A percentile compares a stretch with the other conserved stretches of the same genome.
Conservation (phyloP, 257 asterid genomes). For the Gentiana straminea region DNA sequence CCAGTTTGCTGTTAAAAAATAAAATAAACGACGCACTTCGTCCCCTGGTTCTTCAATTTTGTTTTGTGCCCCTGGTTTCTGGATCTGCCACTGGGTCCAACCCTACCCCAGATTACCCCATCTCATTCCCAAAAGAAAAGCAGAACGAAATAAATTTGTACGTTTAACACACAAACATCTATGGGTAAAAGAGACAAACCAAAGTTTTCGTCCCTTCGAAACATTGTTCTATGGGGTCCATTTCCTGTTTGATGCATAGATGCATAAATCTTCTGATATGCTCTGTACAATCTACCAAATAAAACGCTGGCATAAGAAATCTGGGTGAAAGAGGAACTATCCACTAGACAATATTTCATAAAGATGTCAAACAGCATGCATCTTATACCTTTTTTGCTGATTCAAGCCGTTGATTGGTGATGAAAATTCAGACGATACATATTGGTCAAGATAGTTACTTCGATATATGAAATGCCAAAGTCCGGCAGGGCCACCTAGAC, state of each 20-base stretch:
- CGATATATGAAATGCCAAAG: slow-evolving; percentile 96
- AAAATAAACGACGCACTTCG: too few relatives aligned
- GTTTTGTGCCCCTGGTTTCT: too few relatives aligned
- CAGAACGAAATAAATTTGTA: too few relatives aligned
- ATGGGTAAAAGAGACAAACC: slow-evolving; percentile 29
- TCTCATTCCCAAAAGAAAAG: too few relatives aligned
- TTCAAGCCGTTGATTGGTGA: slow-evolving; percentile 60
- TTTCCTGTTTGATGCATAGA: slow-evolving; percentile 81
- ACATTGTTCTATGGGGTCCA: slow-evolving; percentile 94
- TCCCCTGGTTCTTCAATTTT: too few relatives aligned
- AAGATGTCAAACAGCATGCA: slow-evolving; percentile 9
- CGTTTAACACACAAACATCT: neutral
- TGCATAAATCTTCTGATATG: slow-evolving; percentile 64
- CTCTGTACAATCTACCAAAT: slow-evolving; percentile 65
- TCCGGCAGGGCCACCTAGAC: slow-evolving; percentile 92
- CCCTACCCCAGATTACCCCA: too few relatives aligned
- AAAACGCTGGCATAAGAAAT: neutral
- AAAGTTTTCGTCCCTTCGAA: slow-evolving; percentile 85
- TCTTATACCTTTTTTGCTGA: slow-evolving; percentile 74
- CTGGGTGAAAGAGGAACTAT: neutral
- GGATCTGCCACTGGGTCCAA: too few relatives aligned
- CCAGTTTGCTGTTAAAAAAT: too few relatives aligned
- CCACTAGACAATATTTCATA: neutral
- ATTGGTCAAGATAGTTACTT: slow-evolving; percentile 77
- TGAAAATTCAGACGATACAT: slow-evolving; percentile 86